Percentiles rank a stretch among this genome's conserved stretches.
Evolutionary conservation across 2,329 filamentous ascomycete species (phyloP).

Genomic region (Pestalotiopsis sp.): DNA sequence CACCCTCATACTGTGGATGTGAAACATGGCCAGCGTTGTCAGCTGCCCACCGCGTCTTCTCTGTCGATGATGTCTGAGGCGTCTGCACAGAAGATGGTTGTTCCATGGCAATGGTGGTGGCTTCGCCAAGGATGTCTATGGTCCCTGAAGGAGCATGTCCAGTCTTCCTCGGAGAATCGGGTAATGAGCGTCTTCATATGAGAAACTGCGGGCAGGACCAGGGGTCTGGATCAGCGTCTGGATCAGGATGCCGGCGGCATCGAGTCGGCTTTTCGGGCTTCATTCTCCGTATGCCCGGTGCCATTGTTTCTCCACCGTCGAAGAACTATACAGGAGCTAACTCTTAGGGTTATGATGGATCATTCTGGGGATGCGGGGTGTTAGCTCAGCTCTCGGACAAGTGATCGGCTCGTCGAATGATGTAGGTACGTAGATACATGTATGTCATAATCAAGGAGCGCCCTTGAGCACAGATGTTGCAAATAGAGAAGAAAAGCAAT

Average conservation of each 20-base stretch:
- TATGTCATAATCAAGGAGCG: neutral
- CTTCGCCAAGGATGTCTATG: no score
- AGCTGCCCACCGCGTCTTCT: neutral
- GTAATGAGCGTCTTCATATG: neutral
- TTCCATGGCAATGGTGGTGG: neutral
- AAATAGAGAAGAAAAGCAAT: no score
- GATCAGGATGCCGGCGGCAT: neutral
- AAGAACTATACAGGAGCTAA: neutral
- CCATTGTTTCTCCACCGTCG: neutral
- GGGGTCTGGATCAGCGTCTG: neutral
- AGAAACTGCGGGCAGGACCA: neutral
- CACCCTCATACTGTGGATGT: slow-evolving; percentile 15
- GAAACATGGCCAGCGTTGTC: neutral
- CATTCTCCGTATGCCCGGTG: neutral
- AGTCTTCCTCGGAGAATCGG: neutral
- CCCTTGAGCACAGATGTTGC: neutral
- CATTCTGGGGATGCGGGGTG: neutral
- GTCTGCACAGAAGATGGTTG: neutral
- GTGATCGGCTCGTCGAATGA: neutral
- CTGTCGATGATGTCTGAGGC: neutral
- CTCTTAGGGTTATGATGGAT: neutral
- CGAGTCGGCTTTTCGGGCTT: neutral
- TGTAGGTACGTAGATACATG: neutral
- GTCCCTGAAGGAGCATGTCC: no score
- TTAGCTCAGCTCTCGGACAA: neutral